Percentiles rank a stretch among this genome's conserved stretches.
Conservation (phyloP, 305 asterid genomes). For the Salvia sclarea region DNA sequence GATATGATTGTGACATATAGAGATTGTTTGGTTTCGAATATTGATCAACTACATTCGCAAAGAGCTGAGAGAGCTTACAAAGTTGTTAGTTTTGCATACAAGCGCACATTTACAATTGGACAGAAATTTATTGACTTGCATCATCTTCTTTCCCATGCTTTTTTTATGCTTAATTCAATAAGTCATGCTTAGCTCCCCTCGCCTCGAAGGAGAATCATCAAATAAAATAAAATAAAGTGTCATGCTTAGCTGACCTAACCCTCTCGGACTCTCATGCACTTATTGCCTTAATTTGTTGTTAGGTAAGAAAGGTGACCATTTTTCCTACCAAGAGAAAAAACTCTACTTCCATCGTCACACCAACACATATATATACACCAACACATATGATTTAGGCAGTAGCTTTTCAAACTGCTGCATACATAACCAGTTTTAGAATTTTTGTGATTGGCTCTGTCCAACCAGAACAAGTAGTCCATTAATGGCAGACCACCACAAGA, state of each 20-base stretch:
- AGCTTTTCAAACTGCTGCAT: not conserved
- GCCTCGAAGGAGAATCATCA: not conserved
- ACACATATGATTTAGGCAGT: not conserved
- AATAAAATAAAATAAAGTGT: not conserved
- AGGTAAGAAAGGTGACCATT: constrained; percentile 36
- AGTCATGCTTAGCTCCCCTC: constrained; percentile 36
- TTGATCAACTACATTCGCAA: not conserved
- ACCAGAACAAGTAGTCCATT: not conserved
- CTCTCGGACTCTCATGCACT: constrained; percentile 27
- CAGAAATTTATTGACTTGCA: not conserved
- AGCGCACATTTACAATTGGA: not conserved
- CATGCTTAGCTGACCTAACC: constrained; percentile 49
- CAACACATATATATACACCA: not conserved
- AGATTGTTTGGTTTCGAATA: not conserved
- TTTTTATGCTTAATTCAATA: constrained; percentile 10
- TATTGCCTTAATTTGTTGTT: constrained; percentile 23
- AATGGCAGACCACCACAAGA: constrained; percentile 63
- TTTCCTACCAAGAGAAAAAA: constrained; percentile 31
- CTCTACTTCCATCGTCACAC: not conserved
- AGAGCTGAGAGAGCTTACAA: not conserved
- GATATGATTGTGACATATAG: not conserved
- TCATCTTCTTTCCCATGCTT: constrained; percentile 10
- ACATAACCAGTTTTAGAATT: not conserved
- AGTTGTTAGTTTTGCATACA: not conserved
- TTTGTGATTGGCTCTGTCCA: not conserved